These are phyloP conservation scores for Cardamine resedifolia DNA, from an alignment of 345 rosid species.

Conservation along the genomic window DNA sequence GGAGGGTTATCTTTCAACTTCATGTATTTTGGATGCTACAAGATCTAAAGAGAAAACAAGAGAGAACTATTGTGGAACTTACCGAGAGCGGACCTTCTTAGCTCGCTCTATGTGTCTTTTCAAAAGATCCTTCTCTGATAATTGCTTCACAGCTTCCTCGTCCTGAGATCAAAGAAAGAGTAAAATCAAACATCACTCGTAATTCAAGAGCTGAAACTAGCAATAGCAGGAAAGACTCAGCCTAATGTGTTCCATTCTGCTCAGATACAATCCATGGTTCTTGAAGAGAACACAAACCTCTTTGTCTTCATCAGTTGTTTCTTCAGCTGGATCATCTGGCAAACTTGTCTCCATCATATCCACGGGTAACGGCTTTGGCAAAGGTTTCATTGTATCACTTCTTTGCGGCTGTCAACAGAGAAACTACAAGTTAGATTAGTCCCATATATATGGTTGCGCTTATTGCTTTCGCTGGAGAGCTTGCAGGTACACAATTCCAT, in stretches of 20 bases:
- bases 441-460: not conserved
- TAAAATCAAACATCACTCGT: slow-evolving; percentile 9
- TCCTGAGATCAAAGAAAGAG: slow-evolving; percentile 45
- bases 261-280: slow-evolving; percentile 2
- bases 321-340: slow-evolving; percentile 47
- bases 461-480: not conserved
- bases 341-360: slow-evolving; percentile 39
- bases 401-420: slow-evolving; percentile 51
- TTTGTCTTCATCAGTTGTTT: slow-evolving; percentile 43
- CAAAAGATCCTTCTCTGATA: slow-evolving; percentile 67
- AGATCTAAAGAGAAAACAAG: not conserved
- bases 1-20: not conserved
- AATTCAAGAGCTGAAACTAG: slow-evolving; percentile 3
- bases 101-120: slow-evolving; percentile 66
- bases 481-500: slow-evolving; percentile 3
- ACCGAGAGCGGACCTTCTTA: slow-evolving; percentile 76
- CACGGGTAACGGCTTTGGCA: slow-evolving; percentile 76
- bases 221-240: not conserved
- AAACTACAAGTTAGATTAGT: slow-evolving; percentile 28
- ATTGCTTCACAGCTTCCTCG: slow-evolving; percentile 51
- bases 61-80: slow-evolving; percentile 29
- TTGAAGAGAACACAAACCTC: slow-evolving; percentile 46
- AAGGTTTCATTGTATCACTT: slow-evolving; percentile 52
- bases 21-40: slow-evolving; percentile 1
- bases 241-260: not conserved